These are phyloP conservation scores for Geranium incanum DNA, from an alignment of 441 rosid species.

Conservation along the genomic window DNA sequence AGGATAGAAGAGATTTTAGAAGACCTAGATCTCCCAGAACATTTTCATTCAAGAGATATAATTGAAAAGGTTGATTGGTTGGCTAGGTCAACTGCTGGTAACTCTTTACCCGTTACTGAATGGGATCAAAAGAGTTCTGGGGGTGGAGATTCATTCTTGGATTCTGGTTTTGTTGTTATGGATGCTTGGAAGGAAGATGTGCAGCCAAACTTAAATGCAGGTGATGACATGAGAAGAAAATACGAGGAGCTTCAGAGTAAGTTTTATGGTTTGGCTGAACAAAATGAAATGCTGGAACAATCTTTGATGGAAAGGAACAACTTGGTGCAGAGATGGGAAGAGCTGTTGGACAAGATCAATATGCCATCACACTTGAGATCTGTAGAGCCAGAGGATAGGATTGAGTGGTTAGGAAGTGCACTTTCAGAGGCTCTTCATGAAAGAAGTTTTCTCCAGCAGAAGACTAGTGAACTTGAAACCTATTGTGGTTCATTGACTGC, in stretches of 20 bases:
- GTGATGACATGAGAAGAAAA: constrained; percentile 77
- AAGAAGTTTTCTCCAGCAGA: constrained; percentile 55
- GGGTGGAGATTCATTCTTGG: constrained; percentile 55
- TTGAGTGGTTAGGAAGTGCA: constrained; percentile 80
- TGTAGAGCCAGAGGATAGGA: constrained; percentile 72
- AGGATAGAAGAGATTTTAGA: constrained; percentile 94
- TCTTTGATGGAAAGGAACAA: constrained; percentile 89
- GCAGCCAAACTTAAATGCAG: constrained; percentile 49
- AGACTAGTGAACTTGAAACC: constrained; percentile 59
- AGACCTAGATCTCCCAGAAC: constrained; percentile 89
- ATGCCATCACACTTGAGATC: constrained; percentile 70
- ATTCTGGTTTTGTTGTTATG: constrained; percentile 54
- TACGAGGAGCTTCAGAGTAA: constrained; percentile 87
- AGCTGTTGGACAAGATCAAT: constrained; percentile 56
- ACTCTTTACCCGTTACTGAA: constrained; percentile 52
- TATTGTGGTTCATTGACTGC: constrained; percentile 53
- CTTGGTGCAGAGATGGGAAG: constrained; percentile 93
- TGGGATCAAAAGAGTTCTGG: constrained; percentile 78
- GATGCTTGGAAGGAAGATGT: constrained; percentile 88
- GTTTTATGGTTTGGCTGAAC: constrained; percentile 95
- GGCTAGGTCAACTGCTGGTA: constrained; percentile 69
- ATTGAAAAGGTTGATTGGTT: constrained; percentile 96
- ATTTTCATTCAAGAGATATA: constrained; percentile 83
- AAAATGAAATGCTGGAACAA: constrained; percentile 99
- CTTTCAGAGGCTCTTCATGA: constrained; percentile 62